phyloP scores from a whole-genome alignment of 257 asterid genomes.

The Solanum pimpinellifolium region DNA sequence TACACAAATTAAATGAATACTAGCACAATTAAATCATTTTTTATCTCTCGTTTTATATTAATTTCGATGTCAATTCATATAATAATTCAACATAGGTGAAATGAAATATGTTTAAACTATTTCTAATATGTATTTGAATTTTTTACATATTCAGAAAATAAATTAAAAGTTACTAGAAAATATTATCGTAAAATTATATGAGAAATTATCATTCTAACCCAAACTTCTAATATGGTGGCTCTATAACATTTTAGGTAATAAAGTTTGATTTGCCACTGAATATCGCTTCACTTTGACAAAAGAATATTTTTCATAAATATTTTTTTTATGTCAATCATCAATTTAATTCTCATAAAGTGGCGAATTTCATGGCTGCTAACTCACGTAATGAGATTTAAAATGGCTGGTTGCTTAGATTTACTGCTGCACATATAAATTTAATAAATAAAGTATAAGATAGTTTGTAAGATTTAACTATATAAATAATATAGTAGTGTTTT shows the following conservation, averaged over 20 bases:
- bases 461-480: no score
- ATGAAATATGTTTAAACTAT: no score
- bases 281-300: neutral
- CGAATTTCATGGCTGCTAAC: neutral
- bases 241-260: neutral
- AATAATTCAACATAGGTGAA: neutral
- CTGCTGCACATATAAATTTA: neutral
- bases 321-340: neutral
- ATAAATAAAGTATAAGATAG: neutral
- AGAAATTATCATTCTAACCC: no score
- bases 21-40: no score
- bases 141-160: no score
- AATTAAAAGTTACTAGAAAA: no score
- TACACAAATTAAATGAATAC: neutral
- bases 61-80: accelerated
- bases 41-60: no score
- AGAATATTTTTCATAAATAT: neutral
- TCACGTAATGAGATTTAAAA: neutral
- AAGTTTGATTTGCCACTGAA: neutral
- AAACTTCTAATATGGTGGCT: no score
- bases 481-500: no score
- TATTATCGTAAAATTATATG: no score
- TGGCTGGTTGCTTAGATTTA: neutral
- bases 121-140: no score
- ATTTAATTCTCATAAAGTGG: neutral